Evolutionary conservation across 139 green algal species (phyloP), one percentile per base, ranked within the genome.

Genomic region (Tetradesmus lagerheimii): DNA sequence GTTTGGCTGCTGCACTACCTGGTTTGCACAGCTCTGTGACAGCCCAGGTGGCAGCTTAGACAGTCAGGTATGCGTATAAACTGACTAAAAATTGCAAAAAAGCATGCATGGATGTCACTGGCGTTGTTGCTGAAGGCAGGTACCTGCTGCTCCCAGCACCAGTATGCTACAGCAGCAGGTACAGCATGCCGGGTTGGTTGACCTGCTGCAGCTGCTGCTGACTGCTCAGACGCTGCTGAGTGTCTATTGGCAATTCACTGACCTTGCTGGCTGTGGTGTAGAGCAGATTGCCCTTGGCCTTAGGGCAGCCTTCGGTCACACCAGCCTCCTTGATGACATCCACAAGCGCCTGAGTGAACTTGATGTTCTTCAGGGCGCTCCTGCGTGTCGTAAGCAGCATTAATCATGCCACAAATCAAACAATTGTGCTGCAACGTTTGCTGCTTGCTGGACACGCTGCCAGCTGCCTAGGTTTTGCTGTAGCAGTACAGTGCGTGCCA

Each of bases 231-330:
- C 41, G 39, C 43, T 27, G 8, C 4, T 37, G 34, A 41, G 18
- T 37, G 8, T 66, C 12, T n/a, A 27, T 5, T 31, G 16, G 23
- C 8, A 71, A n/a, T 20, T 9, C 2, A 39, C 76, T 16, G 83
- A 96, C 96, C 93, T 97, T 98, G 91, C 91, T 95, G 5, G 96
- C 95, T 1, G 96, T 90, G 16, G 93, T 95, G 90, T 98, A 97
- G 0, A 99, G 86, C n/a, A 98, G 93, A 31, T 95, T 96, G 53
- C 97, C 97, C 31, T 94, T 90, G 0, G 91, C 15, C 90, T 98
- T 98, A 14, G 92, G 39, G 86, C 95, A 97, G 12, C 97, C 97
- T 18, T 75, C 86, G 35, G 80, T 89, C 8, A 92, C 92, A 47
- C 93, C 95, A 9, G 95, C 96, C 85, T 98, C 96, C 20, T 94